phyloP scores from a whole-genome alignment of 2,329 filamentous ascomycete species.

The Trichophaea hybrida region DNA sequence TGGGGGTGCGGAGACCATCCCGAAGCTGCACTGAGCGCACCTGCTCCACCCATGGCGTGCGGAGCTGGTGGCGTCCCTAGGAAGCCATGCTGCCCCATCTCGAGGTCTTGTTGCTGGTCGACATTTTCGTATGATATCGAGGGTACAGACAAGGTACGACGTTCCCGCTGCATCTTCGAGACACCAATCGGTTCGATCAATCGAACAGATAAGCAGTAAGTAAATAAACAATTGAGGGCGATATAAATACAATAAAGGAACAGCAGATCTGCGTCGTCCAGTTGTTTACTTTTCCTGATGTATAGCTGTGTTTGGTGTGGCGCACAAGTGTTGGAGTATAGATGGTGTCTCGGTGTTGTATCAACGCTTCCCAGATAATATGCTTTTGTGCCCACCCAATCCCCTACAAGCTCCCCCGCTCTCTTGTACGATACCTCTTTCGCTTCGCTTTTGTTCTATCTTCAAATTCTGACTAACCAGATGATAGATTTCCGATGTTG shows the following conservation, averaged over 20 bases:
- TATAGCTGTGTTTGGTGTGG: background rate
- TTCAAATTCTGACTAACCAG: background rate
- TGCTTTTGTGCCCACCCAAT: background rate
- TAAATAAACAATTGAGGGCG: too few species aligned
- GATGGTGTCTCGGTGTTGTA: background rate
- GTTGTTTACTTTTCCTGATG: background rate
- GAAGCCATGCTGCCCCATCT: slow-evolving; percentile 8
- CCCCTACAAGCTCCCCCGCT: background rate
- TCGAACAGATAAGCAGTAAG: too few species aligned
- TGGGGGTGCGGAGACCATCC: slow-evolving; percentile 22
- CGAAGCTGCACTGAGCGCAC: slow-evolving; percentile 7
- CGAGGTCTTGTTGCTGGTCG: slow-evolving; percentile 3
- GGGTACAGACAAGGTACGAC: slow-evolving; percentile 20
- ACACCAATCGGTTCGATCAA: too few species aligned
- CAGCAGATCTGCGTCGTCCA: background rate
- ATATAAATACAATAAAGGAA: background rate
- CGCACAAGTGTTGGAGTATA: background rate
- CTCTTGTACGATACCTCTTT: background rate
- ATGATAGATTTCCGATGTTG: background rate
- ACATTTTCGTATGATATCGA: slow-evolving; percentile 9
- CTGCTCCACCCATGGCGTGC: slow-evolving; percentile 3
- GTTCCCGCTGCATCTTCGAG: slow-evolving; percentile 15
- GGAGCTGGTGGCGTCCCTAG: slow-evolving; percentile 12
- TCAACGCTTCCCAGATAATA: background rate
- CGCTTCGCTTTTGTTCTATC: background rate